These are phyloP conservation scores for Solanum okadae DNA, from an alignment of 257 asterid genomes.

Conservation along the genomic window DNA sequence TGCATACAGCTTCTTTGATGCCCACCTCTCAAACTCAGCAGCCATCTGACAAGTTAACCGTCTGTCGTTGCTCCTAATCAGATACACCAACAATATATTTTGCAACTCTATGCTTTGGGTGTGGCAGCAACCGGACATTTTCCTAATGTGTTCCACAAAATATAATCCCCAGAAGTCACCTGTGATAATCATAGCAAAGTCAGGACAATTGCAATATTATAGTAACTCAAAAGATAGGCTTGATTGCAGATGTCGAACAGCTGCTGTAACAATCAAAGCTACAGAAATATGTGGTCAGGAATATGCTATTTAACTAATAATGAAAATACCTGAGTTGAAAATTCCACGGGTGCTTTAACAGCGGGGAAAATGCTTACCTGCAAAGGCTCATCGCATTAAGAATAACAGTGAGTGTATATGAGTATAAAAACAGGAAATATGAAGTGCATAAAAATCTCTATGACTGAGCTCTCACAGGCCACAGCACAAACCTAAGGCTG, in stretches of 20 bases:
- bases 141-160: slow-evolving; percentile 90
- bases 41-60: neutral
- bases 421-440: neutral
- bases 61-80: neutral
- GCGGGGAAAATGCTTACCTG: slow-evolving; percentile 88
- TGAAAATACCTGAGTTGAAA: slow-evolving; percentile 67
- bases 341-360: slow-evolving; percentile 82
- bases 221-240: neutral
- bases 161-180: slow-evolving; percentile 89
- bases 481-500: neutral
- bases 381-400: slow-evolving; percentile 8
- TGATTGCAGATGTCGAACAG: neutral
- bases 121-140: slow-evolving; percentile 79
- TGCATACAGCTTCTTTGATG: neutral
- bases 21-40: neutral
- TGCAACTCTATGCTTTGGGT: slow-evolving; percentile 31
- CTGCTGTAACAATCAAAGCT: neutral
- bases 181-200: slow-evolving; percentile 20
- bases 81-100: neutral
- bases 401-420: neutral
- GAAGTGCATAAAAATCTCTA: neutral
- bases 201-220: neutral
- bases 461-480: neutral
- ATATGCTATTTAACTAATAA: neutral
- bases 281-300: neutral